Base-by-base conservation (phyloP, 371 early-diverging fungal genomes). In the Fennellomyces sp. region DNA sequence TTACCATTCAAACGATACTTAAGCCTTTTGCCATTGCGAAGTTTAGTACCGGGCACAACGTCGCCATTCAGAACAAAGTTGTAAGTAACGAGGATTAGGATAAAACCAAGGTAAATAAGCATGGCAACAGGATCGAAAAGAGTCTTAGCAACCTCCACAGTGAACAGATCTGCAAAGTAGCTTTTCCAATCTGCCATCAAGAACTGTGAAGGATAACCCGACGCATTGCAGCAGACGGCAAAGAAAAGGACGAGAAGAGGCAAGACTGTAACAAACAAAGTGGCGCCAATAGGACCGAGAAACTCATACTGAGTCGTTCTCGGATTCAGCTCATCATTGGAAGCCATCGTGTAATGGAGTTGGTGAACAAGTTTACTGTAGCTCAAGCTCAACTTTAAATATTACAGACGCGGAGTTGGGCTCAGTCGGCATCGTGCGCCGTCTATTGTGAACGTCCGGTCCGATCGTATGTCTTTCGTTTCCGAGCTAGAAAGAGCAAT, bases 231-330 rank as follows among this genome's bases (percentile, higher is more conserved):
- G 51, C 71, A 73, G 5, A 62, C 52, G 10, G 81, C 61, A 54
- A 80, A 75, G 50, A 77, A 73, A 2, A 76, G 50, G 25, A 90
- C 84, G 13, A 87, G 78, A 21, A 87, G 26, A 13, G 92, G 87
- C 30, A 94, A 75, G 17, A 61, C 73, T 8, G 81, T 60, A 27
- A 90, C 72, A 69, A 92, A 88, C 2, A 75, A 78, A 2, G 83
- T 61, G 0, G 92, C 83, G n/a, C 94, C 93, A 29, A 88, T 80
- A 2, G 89, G 88, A 3, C 97, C 97, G n/a, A 91, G 78, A 72
- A 96, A 92, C 71, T 92, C 92, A 66, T 82, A 89, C 51, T 78
- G 74, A 2, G 70, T 71, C 12, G 90, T 85, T 45, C 59, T 73
- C 10, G 84, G 88, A 51, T 89, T 84, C 26, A 81, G 55, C 30